These are phyloP conservation scores for Chrysochromulina parva DNA, from an alignment of 78 protist species.

Conservation along the genomic window DNA sequence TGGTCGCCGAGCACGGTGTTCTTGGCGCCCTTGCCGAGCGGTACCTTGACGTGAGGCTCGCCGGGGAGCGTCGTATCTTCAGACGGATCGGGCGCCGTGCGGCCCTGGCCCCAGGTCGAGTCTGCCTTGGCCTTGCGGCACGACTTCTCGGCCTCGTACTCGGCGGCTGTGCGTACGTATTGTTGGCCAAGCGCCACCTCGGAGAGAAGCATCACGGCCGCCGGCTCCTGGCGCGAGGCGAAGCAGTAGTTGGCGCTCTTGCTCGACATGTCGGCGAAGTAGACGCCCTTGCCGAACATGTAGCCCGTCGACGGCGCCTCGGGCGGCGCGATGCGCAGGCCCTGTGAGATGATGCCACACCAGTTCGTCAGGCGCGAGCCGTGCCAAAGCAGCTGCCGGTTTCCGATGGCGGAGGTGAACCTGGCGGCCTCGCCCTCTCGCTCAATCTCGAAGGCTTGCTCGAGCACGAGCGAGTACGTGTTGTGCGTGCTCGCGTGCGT, in stretches of 20 bases:
- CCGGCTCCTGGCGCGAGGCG: constrained; percentile 9
- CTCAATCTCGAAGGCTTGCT: constrained; percentile 12
- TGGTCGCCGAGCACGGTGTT: background rate
- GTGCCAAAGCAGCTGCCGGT: constrained; percentile 88
- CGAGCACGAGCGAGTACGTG: constrained; percentile 19
- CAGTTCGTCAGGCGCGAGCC: constrained; percentile 79
- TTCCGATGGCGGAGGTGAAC: constrained; percentile 41
- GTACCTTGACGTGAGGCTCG: background rate
- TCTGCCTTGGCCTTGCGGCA: background rate
- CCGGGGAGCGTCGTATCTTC: background rate
- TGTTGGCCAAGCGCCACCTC: constrained; percentile 69
- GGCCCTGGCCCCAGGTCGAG: background rate
- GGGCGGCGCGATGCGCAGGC: constrained; percentile 91
- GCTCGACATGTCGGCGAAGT: constrained; percentile 34
- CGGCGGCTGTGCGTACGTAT: background rate
- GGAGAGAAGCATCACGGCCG: constrained; percentile 51
- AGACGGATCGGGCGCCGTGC: background rate
- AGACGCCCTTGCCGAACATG: constrained; percentile 41
- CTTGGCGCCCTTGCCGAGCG: background rate
- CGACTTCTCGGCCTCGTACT: background rate
- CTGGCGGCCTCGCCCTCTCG: constrained; percentile 61
- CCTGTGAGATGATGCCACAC: constrained; percentile 70
- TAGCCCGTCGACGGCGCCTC: constrained; percentile 87
- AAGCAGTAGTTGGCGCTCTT: constrained; percentile 67
- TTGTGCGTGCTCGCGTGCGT: constrained; percentile 69